Evolutionary conservation across 2,329 filamentous ascomycete species (phyloP).

Genomic region (Chaetomiaceae sp.): DNA sequence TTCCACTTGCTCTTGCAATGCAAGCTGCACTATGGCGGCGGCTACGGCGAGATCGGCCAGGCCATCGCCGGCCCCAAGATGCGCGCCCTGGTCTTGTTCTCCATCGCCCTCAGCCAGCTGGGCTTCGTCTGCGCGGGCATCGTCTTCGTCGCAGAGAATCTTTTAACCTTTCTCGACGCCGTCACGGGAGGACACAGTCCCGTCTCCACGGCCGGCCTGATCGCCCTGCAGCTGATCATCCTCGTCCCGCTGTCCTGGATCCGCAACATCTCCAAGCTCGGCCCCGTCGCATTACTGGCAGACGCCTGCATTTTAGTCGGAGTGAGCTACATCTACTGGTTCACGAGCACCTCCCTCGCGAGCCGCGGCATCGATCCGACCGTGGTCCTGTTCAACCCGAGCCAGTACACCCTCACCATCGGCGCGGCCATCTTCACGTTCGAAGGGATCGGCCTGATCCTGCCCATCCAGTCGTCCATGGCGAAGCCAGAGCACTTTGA

Average conservation of each 20-base stretch:
- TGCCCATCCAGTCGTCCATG: slow-evolving; percentile 75
- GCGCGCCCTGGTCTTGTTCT: slow-evolving; percentile 61
- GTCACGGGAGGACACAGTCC: slow-evolving; percentile 48
- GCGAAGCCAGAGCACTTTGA: slow-evolving; percentile 64
- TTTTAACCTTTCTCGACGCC: slow-evolving; percentile 62
- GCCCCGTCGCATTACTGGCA: slow-evolving; percentile 63
- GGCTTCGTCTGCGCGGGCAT: slow-evolving; percentile 75
- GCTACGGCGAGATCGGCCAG: slow-evolving; percentile 70
- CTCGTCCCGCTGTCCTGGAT: slow-evolving; percentile 66
- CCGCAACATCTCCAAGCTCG: slow-evolving; percentile 70
- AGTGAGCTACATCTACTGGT: slow-evolving; percentile 69
- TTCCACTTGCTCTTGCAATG: slow-evolving; percentile 70
- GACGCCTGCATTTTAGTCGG: slow-evolving; percentile 70
- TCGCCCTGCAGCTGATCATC: slow-evolving; percentile 60
- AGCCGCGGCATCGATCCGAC: slow-evolving; percentile 53
- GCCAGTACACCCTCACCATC: slow-evolving; percentile 64
- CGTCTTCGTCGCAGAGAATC: slow-evolving; percentile 73
- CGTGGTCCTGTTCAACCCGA: slow-evolving; percentile 66
- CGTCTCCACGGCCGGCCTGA: slow-evolving; percentile 54
- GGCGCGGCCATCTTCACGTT: slow-evolving; percentile 75
- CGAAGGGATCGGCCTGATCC: slow-evolving; percentile 71
- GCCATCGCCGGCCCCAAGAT: slow-evolving; percentile 60
- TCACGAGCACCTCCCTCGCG: slow-evolving; percentile 56
- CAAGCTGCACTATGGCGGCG: slow-evolving; percentile 58
- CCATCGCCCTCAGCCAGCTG: slow-evolving; percentile 69